Evolutionary conservation across 306 rosid species (phyloP).

Genomic region (Neltuma alba): DNA sequence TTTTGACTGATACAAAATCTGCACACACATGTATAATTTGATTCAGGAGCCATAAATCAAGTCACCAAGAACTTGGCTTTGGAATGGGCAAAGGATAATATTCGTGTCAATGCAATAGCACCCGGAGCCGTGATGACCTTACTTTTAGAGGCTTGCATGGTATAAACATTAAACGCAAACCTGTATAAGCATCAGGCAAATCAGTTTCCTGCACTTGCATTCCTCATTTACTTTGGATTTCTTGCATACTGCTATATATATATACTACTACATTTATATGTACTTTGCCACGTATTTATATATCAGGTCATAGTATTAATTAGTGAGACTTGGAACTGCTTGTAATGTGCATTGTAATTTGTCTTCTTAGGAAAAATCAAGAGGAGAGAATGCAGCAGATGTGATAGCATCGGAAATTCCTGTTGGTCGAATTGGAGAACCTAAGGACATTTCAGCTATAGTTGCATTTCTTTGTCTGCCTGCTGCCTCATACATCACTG

Average conservation of each 20-base stretch:
- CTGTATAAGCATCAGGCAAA: neutral
- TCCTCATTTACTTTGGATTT: too few relatives aligned
- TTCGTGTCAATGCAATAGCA: conserved; percentile 46
- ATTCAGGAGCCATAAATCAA: conserved; percentile 62
- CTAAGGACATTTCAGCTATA: conserved; percentile 50
- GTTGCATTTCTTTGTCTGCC: conserved; percentile 69
- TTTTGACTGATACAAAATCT: neutral
- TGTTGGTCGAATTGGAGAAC: conserved; percentile 39
- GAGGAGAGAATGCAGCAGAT: neutral
- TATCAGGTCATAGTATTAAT: conserved; percentile 7
- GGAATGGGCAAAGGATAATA: conserved; percentile 59
- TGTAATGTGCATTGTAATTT: neutral
- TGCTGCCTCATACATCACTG: conserved; percentile 57
- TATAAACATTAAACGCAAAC: neutral
- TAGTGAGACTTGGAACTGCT: neutral
- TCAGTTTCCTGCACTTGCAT: neutral
- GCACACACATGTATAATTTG: neutral
- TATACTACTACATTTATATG: too few relatives aligned
- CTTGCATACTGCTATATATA: too few relatives aligned
- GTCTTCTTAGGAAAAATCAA: neutral
- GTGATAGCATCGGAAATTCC: conserved; percentile 17
- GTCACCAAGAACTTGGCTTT: conserved; percentile 50
- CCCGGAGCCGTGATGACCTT: conserved; percentile 39
- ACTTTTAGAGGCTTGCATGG: neutral
- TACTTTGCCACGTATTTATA: neutral